Conservation (phyloP, 2,329 filamentous ascomycete genomes). For the Corniculantispora saksenae region DNA sequence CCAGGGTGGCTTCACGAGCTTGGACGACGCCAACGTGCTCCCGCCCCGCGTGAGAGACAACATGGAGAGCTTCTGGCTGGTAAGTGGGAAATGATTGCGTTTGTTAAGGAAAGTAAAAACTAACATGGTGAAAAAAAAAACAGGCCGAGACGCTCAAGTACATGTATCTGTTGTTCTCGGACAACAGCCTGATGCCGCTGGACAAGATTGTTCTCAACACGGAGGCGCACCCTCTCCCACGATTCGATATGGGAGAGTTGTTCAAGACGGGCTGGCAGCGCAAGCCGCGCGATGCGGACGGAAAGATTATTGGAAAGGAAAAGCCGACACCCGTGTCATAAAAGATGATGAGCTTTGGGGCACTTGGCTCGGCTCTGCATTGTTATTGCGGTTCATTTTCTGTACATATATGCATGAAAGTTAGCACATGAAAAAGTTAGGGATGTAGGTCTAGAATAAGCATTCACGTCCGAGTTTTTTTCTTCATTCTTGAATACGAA, state of each 20-base stretch:
- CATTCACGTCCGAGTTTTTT: too few species aligned
- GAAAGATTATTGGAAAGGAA: constrained; percentile 34
- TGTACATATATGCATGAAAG: background rate
- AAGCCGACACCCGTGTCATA: constrained; percentile 1
- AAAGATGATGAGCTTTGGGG: background rate
- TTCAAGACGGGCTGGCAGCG: constrained; percentile 82
- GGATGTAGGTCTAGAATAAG: too few species aligned
- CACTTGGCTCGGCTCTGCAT: background rate
- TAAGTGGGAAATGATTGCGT: constrained; percentile 43
- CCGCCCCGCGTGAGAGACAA: constrained; percentile 77
- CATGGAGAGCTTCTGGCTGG: constrained; percentile 99
- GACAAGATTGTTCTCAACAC: constrained; percentile 93
- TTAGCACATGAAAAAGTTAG: too few species aligned
- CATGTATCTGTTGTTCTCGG: constrained; percentile 91
- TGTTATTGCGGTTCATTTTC: background rate
- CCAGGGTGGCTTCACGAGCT: constrained; percentile 77
- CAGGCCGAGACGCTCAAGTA: constrained; percentile 97
- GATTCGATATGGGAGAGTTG: constrained; percentile 76
- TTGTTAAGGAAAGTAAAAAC: background rate
- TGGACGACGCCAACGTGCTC: constrained; percentile 71
- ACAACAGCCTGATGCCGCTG: constrained; percentile 77
- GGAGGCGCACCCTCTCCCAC: constrained; percentile 86
- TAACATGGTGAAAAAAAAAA: constrained; percentile 20
- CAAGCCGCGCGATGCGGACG: constrained; percentile 57
- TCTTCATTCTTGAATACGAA: too few species aligned